Conservation (phyloP, 768 basidiomycete species). For the Hypholoma sublateritium region DNA sequence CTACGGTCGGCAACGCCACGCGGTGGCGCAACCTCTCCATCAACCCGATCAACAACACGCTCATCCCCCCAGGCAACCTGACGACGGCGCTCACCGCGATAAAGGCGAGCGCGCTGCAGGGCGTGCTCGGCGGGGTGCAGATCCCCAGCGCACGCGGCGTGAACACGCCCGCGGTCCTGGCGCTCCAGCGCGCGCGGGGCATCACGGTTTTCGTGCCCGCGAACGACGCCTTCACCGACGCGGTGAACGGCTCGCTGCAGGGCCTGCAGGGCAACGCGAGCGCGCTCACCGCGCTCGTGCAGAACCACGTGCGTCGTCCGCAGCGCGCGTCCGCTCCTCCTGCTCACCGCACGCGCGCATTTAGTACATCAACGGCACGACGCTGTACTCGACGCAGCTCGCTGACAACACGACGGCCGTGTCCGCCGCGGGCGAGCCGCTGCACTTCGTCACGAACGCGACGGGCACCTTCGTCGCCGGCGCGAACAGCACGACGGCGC, state of each 20-base stretch:
- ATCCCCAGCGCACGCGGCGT: slow-evolving; percentile 28
- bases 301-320: slow-evolving; percentile 57
- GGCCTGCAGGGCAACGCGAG: slow-evolving; percentile 43
- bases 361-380: slow-evolving; percentile 67
- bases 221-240: slow-evolving; percentile 45
- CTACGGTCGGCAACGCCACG: slow-evolving; percentile 36
- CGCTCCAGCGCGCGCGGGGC: slow-evolving; percentile 43
- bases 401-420: slow-evolving; percentile 33
- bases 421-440: slow-evolving; percentile 57
- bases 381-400: slow-evolving; percentile 59
- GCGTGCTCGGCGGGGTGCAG: slow-evolving; percentile 24
- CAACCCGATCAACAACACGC: slow-evolving; percentile 48
- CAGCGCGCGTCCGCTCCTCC: background rate
- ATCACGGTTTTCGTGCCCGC: slow-evolving; percentile 70
- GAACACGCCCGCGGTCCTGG: slow-evolving; percentile 33
- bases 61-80: slow-evolving; percentile 53
- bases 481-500: slow-evolving; percentile 28
- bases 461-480: slow-evolving; percentile 57
- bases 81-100: slow-evolving; percentile 38
- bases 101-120: slow-evolving; percentile 42
- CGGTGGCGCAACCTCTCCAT: slow-evolving; percentile 41
- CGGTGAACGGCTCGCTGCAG: slow-evolving; percentile 28
- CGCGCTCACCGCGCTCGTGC: slow-evolving; percentile 42
- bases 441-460: slow-evolving; percentile 51
- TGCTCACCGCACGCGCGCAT: background rate